Evolutionary conservation across 768 basidiomycete genomes (phyloP), one percentile per base, ranked within the genome.

Genomic region (Pulveroboletus sp.): DNA sequence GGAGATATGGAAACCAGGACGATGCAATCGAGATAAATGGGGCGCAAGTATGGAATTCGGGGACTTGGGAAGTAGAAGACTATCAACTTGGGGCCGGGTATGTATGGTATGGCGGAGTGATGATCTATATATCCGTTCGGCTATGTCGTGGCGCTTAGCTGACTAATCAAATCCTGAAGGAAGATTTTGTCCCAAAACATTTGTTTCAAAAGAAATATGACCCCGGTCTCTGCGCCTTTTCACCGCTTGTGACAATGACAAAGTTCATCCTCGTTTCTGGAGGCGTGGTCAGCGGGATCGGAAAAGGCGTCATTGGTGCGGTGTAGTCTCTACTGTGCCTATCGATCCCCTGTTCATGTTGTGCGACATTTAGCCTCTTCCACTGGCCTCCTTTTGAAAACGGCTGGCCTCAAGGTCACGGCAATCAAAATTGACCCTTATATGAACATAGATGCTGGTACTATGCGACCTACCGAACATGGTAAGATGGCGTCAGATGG

Each of bases 391-490:
- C 79, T 98, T 44, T 77, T 99, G 66, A 97, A 97, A 73, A 97
- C 91, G 37, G 83, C 86, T 31, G 95, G 95, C 40, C 77, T 96
- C 53, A 96, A 93, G 73, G 95, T 97, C 60, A 99, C 95, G 8
- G 90, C 95, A 11, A 97, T 99, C 78, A 99, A 99, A 74, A 98
- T 99, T 62, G 95, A 99, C 68, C 95, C 95, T 13, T 99, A 99
- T 61, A 98, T 99, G 95, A 99, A 99, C 73, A 97, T 99, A 61
- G 95, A 99, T 77, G 95, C 95, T 20, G 95, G 95, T 30, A 98
- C 95, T 17, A 99, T 99, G 95, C 79, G 92, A 43, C 95, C 95
- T 13, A 95, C 93, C 14, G 95, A 99, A 69, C 95, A 99, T 67
- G 95, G 94, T 91, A 67, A 77, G 84, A 55, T 53, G 43, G 39